A percentile compares a stretch with the other conserved stretches of the same genome.
Conservation (phyloP, 2,329 filamentous ascomycete species). For the Hirsutella rhossiliensis region DNA sequence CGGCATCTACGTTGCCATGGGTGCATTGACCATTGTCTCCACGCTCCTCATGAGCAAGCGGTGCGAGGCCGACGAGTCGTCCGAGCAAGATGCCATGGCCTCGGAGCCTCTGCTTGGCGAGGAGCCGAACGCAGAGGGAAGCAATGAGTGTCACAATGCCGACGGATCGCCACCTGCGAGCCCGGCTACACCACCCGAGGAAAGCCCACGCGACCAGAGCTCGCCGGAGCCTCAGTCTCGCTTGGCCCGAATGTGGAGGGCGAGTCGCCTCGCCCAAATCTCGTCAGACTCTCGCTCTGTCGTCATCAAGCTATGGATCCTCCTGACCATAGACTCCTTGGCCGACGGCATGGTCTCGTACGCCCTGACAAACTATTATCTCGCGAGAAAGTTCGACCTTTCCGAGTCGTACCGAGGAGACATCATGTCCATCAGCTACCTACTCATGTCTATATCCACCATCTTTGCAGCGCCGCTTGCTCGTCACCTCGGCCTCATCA, state of each 20-base stretch:
- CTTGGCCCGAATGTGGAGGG: background rate
- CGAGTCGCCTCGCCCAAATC: constrained; percentile 38
- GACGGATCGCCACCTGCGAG: background rate
- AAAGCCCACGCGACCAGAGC: background rate
- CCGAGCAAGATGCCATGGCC: constrained; percentile 6
- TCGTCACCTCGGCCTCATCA: constrained; percentile 46
- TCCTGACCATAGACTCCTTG: constrained; percentile 51
- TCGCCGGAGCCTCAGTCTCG: constrained; percentile 1
- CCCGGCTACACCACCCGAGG: background rate
- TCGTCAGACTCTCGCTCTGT: constrained; percentile 42
- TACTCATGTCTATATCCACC: constrained; percentile 40
- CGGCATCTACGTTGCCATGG: constrained; percentile 45
- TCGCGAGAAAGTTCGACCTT: constrained; percentile 42
- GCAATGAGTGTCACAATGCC: background rate
- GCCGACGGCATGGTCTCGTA: constrained; percentile 54
- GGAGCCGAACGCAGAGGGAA: background rate
- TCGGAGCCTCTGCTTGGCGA: background rate
- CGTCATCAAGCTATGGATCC: constrained; percentile 54
- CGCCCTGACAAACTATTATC: constrained; percentile 45
- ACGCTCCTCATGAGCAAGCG: constrained; percentile 32
- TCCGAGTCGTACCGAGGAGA: constrained; percentile 47
- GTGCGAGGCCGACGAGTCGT: constrained; percentile 29
- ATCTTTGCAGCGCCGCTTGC: constrained; percentile 46
- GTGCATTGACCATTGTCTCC: constrained; percentile 34
- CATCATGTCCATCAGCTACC: constrained; percentile 39